A percentile compares a stretch with the other conserved stretches of the same genome.
These are phyloP conservation scores for Microsporum audouinii DNA, from an alignment of 2,329 filamentous ascomycete genomes.

Conservation along the genomic window DNA sequence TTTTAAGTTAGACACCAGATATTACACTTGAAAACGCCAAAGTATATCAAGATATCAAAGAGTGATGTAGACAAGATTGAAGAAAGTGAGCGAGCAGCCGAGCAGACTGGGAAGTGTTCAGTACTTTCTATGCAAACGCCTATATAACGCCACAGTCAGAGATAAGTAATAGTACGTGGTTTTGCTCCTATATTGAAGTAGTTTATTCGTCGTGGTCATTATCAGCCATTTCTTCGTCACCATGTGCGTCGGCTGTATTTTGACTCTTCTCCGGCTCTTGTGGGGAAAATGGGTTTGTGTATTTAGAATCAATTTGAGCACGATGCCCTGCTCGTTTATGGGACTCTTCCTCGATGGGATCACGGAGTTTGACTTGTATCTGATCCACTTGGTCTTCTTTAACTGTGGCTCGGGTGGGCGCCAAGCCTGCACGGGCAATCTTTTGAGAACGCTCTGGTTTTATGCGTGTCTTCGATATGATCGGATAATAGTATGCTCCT, in stretches of 20 bases:
- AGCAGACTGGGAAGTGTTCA: neutral
- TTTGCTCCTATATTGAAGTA: neutral
- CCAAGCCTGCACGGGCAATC: slow-evolving; percentile 32
- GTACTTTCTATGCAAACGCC: neutral
- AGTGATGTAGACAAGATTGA: neutral
- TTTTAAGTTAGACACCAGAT: neutral
- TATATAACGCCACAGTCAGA: neutral
- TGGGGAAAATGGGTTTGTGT: slow-evolving; percentile 26
- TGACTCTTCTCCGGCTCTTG: neutral
- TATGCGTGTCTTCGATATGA: slow-evolving; percentile 46
- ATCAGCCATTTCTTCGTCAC: slow-evolving; percentile 5
- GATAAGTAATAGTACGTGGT: neutral
- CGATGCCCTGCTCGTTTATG: slow-evolving; percentile 37
- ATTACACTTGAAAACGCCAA: neutral
- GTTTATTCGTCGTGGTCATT: neutral
- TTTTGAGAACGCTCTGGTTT: slow-evolving; percentile 39
- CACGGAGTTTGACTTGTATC: slow-evolving; percentile 41
- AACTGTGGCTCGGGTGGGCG: slow-evolving; percentile 27
- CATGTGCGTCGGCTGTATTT: neutral
- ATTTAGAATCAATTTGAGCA: slow-evolving; percentile 37
- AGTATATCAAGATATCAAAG: neutral
- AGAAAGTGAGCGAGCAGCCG: neutral
- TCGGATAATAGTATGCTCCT: slow-evolving; percentile 53
- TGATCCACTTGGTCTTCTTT: slow-evolving; percentile 43
- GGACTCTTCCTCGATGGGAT: slow-evolving; percentile 40